phyloP scores from a whole-genome alignment of 805 yeast genomes.

The Wickerhamomyces sydowiorum region DNA sequence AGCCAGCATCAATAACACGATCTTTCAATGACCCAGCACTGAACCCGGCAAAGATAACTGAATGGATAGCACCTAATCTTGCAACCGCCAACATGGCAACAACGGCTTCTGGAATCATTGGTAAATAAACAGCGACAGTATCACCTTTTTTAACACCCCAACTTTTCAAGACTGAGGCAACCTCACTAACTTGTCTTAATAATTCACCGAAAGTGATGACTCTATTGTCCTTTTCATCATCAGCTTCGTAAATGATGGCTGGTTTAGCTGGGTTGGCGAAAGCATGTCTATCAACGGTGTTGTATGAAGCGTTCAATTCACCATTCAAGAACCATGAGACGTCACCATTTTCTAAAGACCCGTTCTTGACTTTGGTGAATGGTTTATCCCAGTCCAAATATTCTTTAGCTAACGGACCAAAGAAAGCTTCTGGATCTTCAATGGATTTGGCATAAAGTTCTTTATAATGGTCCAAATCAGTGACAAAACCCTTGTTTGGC shows the following conservation, averaged over 20 bases:
- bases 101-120: conserved; percentile 97
- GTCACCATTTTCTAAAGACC: conserved; percentile 70
- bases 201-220: conserved; percentile 82
- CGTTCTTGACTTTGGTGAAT: conserved; percentile 52
- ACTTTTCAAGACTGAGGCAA: conserved; percentile 75
- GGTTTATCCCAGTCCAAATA: conserved; percentile 76
- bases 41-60: conserved; percentile 96
- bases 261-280: conserved; percentile 76
- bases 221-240: conserved; percentile 71
- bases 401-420: conserved; percentile 70
- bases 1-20: conserved; percentile 83
- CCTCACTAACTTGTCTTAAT: conserved; percentile 74
- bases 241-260: conserved; percentile 90
- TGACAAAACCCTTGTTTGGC: conserved; percentile 26
- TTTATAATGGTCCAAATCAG: conserved; percentile 57
- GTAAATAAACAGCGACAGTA: conserved; percentile 92
- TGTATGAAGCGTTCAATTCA: conserved; percentile 86
- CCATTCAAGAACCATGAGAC: conserved; percentile 94
- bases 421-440: conserved; percentile 73
- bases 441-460: conserved; percentile 69
- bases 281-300: conserved; percentile 96
- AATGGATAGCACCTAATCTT: conserved; percentile 93
- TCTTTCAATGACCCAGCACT: conserved; percentile 89
- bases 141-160: conserved; percentile 94
- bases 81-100: conserved; percentile 91